Evolutionary conservation across 805 yeast genomes (phyloP), one percentile per base, ranked within the genome.

Genomic region (Grigorovia jiainica): DNA sequence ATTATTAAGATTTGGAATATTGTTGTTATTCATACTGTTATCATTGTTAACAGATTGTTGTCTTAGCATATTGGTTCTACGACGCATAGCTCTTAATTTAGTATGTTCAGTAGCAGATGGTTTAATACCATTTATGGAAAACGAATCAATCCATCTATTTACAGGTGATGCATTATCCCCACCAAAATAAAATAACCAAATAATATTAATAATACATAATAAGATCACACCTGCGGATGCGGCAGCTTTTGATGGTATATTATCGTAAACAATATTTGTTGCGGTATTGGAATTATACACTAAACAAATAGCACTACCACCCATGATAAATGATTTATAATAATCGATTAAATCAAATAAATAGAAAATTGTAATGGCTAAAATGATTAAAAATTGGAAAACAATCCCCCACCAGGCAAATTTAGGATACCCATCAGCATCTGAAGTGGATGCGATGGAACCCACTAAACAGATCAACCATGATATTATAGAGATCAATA

Each of bases 331-430:
- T 46, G 68, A 63, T 52, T 82, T 75, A 65, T 92, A 86, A 46
- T 75, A 70, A 56, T 83, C 87, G 45, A 86, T 68, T 35, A 77
- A 64, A 61, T 82, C 80, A 53, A 64, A 65, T 59, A 78, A 71
- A 63, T 74, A 86, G 48, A 77, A 67, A 43, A 69, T 52, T 34
- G 72, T 70, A 45, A 75, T 70, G 17, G 69, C 58, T 5, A 76
- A 51, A 17, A 83, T 70, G 34, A 86, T 50, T 24, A 85, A 47
- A 17, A 87, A 66, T 63, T 90, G 79, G 57, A 77, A 92, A 2
- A 83, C 89, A 5, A 92, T 61, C 1, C 95, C 95, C 98, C 98
- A 92, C 98, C 98, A 90, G 4, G 92, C 76, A 63, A 90, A 83
- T 49, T 77, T 75, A 1, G 97, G 96, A 57, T 82, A 86, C 5